A percentile compares a stretch with the other conserved stretches of the same genome.
Conservation (phyloP, 352 stramenopile genomes). For the Aphanomyces euteiches region DNA sequence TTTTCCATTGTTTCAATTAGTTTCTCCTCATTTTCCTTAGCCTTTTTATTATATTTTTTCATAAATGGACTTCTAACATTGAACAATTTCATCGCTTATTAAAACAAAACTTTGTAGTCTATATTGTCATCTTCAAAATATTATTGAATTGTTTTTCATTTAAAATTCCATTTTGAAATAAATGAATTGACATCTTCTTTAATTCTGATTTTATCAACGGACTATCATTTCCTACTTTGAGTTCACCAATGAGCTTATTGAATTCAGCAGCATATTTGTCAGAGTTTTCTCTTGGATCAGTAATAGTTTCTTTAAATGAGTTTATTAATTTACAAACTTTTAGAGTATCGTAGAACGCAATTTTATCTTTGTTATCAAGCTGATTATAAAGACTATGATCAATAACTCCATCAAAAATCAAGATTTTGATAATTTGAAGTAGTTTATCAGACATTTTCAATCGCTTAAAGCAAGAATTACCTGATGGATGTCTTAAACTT, state of each 20-base stretch:
- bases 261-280: constrained; percentile 1
- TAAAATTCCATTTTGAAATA: background rate
- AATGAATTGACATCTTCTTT: background rate
- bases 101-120: background rate
- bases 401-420: background rate
- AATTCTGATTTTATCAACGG: background rate
- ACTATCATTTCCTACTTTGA: background rate
- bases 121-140: background rate
- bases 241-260: background rate
- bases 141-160: background rate
- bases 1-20: constrained; percentile 8
- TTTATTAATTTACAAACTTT: background rate
- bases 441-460: background rate
- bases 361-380: background rate
- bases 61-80: background rate
- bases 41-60: background rate
- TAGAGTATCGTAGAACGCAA: background rate
- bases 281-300: background rate
- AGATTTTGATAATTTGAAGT: background rate
- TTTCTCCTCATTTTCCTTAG: constrained; percentile 7
- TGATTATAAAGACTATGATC: background rate
- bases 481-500: too few relatives aligned
- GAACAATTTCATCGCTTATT: background rate
- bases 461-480: background rate
- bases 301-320: background rate